phyloP scores from a whole-genome alignment of 352 stramenopile genomes.

The Phytophthora foliorum region DNA sequence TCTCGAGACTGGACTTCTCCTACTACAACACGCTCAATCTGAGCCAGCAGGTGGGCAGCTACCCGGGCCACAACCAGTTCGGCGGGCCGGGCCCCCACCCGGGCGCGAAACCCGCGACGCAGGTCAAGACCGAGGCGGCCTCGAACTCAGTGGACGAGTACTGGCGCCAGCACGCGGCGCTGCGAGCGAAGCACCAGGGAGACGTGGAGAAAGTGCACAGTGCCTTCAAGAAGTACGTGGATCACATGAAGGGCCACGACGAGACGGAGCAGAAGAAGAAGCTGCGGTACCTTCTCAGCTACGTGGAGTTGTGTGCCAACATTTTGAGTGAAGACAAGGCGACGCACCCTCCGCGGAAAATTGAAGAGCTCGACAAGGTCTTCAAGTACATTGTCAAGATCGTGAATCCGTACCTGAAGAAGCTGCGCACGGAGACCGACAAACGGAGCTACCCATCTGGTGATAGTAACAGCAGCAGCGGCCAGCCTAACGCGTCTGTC shows the following conservation, averaged over 20 bases:
- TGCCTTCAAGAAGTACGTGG: conserved; percentile 90
- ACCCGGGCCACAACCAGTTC: conserved; percentile 56
- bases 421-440: conserved; percentile 86
- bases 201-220: conserved; percentile 89
- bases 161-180: conserved; percentile 77
- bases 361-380: conserved; percentile 89
- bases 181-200: conserved; percentile 83
- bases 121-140: conserved; percentile 34
- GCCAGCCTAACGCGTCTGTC: conserved; percentile 21
- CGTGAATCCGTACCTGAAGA: conserved; percentile 90
- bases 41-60: conserved; percentile 50
- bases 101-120: conserved; percentile 24
- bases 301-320: conserved; percentile 85
- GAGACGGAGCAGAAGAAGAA: conserved; percentile 92
- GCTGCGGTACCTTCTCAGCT: conserved; percentile 84
- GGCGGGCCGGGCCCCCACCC: conserved; percentile 33
- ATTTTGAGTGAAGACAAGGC: conserved; percentile 82
- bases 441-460: conserved; percentile 54
- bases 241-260: conserved; percentile 90
- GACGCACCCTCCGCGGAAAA: conserved; percentile 73
- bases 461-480: conserved; percentile 27
- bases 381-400: conserved; percentile 93
- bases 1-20: conserved; percentile 82
- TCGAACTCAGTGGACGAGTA: conserved; percentile 73
- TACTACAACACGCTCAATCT: conserved; percentile 83